These are phyloP conservation scores for Dujonia santamariae DNA, from an alignment of 1,139 yeast species.

Conservation along the genomic window DNA sequence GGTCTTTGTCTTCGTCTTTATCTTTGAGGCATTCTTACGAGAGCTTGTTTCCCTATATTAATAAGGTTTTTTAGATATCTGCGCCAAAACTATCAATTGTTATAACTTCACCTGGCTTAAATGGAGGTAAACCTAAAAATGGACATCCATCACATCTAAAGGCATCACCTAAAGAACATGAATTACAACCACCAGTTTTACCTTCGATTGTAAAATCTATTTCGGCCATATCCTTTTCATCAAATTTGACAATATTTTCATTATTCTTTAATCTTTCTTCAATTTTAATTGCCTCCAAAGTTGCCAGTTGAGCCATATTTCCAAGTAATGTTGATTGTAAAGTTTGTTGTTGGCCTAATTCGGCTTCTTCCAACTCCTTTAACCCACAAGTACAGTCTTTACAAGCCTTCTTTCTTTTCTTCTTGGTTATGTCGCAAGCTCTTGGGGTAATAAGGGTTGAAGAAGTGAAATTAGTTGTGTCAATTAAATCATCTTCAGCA, in stretches of 20 bases:
- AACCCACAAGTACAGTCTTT: slow-evolving; percentile 98
- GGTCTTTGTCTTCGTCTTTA: not conserved
- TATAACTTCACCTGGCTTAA: slow-evolving; percentile 88
- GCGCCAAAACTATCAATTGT: slow-evolving; percentile 54
- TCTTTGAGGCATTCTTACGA: not conserved
- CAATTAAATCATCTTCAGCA: slow-evolving; percentile 39
- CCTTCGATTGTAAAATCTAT: slow-evolving; percentile 95
- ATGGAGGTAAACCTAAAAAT: slow-evolving; percentile 92
- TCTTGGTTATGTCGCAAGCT: slow-evolving; percentile 46
- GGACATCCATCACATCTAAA: slow-evolving; percentile 99
- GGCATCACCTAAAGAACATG: slow-evolving; percentile 96
- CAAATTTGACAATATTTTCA: slow-evolving; percentile 53
- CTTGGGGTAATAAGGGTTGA: slow-evolving; percentile 43
- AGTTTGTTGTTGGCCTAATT: slow-evolving; percentile 46
- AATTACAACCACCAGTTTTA: slow-evolving; percentile 94
- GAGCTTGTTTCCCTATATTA: no score
- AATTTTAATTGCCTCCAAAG: slow-evolving; percentile 48
- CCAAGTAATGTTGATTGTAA: slow-evolving; percentile 46
- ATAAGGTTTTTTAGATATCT: slow-evolving; percentile 31
- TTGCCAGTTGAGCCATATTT: slow-evolving; percentile 51
- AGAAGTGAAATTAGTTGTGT: slow-evolving; percentile 15
- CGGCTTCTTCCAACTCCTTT: slow-evolving; percentile 70
- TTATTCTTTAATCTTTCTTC: slow-evolving; percentile 44
- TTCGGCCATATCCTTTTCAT: slow-evolving; percentile 70
- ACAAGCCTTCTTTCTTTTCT: slow-evolving; percentile 81